Base-by-base conservation (phyloP, 331 rosid genomes). In the Prunus yedoensis region DNA sequence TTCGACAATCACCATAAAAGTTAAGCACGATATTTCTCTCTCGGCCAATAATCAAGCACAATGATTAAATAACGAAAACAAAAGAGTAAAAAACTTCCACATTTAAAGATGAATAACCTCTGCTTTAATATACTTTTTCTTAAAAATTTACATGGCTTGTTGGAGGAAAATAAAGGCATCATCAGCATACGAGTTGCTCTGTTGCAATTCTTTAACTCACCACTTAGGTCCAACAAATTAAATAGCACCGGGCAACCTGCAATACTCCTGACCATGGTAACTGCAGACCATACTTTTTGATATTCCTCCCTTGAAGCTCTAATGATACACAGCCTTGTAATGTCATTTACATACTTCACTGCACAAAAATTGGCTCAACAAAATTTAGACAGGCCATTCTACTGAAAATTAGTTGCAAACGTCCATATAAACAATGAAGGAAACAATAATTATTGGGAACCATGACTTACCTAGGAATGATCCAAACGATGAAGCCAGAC, bases 261-360 rank as follows among this genome's bases (percentile, higher is more conserved):
- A 82, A 88, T 88, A 52, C 65, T 83, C 87, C 80, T 87, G 66
- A 94, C 82, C 93, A 91, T 82, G 49, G 97, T 90, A 68, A 90
- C 87, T 8, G 98, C 86, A 59, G 92, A 74, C 96, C 96, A 91
- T 58, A 90, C 88, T 57, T 84, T 85, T 71, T 91, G 89, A 74
- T 88, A 72, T 21, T 91, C 93, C 68, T 91, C 91, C 53, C 95
- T 91, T 5, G 93, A 82, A 67, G 78, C 80, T 81, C 92, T 83
- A 79, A 91, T 79, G 59, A 93, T 86, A 70, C 96, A 89, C 51
- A 87, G 41, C 83, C 86, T 94, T 17, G 96, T 91, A 50, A 89
- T 90, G 59, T 91, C 87, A 83, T 91, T 91, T 71, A 90, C 94
- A 82, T 91, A 84, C 85, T 88, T 94, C 8, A 94, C 93, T 90